phyloP scores from a whole-genome alignment of 164 flowering plant genomes.

The Houttuynia cordata region DNA sequence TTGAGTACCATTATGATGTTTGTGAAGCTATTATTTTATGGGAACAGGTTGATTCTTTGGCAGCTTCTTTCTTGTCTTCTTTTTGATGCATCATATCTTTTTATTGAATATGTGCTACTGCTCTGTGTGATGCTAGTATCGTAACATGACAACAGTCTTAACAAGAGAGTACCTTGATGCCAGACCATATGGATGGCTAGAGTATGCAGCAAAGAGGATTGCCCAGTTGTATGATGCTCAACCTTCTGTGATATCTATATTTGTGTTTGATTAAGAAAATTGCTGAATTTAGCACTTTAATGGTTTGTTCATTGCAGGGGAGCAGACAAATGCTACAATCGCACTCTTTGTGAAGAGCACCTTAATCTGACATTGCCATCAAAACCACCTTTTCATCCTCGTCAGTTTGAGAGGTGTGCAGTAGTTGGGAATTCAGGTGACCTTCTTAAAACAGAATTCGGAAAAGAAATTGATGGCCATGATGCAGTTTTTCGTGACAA shows the following conservation, averaged over 20 bases:
- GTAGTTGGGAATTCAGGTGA: conserved; percentile 99
- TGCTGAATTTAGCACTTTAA: conserved; percentile 2
- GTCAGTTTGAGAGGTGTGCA: conserved; percentile 83
- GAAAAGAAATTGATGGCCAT: conserved; percentile 91
- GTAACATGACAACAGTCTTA: conserved; percentile 95
- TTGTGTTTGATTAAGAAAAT: not conserved
- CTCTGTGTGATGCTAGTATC: conserved; percentile 55
- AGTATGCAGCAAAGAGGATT: conserved; percentile 90
- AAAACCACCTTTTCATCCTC: conserved; percentile 89
- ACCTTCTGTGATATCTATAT: not conserved
- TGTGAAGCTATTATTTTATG: conserved; percentile 86
- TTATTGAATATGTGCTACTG: conserved; percentile 12
- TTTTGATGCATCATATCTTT: not conserved
- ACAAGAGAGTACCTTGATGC: conserved; percentile 93
- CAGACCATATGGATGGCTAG: conserved; percentile 96
- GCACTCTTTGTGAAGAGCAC: conserved; percentile 85
- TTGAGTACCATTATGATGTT: conserved; percentile 81
- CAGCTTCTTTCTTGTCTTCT: not conserved
- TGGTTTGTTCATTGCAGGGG: conserved; percentile 36
- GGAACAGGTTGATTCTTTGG: conserved; percentile 64
- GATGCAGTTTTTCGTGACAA: conserved; percentile 95
- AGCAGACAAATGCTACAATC: conserved; percentile 73
- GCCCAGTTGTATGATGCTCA: conserved; percentile 72
- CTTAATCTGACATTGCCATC: conserved; percentile 80
- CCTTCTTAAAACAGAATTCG: conserved; percentile 84